Conservation (phyloP, 805 yeast genomes). For the Starmerella riodocensis region DNA sequence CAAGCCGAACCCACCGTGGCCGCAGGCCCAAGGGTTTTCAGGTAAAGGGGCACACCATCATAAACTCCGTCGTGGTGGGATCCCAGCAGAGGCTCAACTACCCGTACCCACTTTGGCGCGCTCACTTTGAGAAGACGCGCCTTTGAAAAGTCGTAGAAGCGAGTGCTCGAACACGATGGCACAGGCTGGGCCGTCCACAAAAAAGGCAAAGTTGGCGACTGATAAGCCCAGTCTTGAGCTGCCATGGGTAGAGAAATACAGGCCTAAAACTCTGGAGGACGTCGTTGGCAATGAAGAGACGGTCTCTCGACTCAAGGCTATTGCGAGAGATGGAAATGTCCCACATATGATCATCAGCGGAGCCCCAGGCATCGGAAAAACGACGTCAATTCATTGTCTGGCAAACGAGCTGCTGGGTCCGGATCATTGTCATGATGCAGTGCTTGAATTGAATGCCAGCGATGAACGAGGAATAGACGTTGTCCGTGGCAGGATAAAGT, state of each 20-base stretch:
- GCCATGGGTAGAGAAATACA: constrained; percentile 81
- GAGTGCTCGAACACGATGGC: too few species aligned
- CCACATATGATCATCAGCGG: constrained; percentile 93
- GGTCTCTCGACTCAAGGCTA: constrained; percentile 64
- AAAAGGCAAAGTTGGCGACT: constrained; percentile 7
- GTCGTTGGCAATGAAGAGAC: constrained; percentile 92
- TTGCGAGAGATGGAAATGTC: constrained; percentile 88
- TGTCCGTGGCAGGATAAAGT: constrained; percentile 84
- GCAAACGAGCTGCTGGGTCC: constrained; percentile 69
- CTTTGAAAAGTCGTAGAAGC: too few species aligned
- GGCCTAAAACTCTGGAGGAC: constrained; percentile 67
- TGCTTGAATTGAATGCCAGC: constrained; percentile 84
- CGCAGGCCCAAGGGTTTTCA: too few species aligned
- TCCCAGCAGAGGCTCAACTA: too few species aligned
- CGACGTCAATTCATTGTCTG: constrained; percentile 82
- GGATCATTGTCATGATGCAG: constrained; percentile 60
- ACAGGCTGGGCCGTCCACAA: constrained; percentile 18
- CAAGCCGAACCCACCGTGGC: too few species aligned
- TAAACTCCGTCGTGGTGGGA: too few species aligned
- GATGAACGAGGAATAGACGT: constrained; percentile 97
- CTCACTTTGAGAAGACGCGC: too few species aligned
- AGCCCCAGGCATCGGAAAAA: constrained; percentile 93
- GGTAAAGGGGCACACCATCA: too few species aligned
- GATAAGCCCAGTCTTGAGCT: constrained; percentile 12
- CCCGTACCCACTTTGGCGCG: too few species aligned